phyloP scores from a whole-genome alignment of 75 land plant species.

The Azolla pinnata region DNA sequence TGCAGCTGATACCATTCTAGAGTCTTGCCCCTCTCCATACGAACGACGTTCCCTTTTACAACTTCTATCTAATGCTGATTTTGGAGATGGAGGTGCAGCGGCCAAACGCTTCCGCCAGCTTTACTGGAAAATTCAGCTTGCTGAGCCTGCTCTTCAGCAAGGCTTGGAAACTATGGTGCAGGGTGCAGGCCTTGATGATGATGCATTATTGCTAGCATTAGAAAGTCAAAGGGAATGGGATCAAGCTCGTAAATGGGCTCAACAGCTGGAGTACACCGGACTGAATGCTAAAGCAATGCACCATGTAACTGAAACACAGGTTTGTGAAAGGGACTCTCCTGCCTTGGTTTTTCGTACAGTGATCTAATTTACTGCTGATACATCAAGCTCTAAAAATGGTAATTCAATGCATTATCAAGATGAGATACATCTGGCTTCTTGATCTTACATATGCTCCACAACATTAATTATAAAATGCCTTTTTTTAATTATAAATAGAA shows the following conservation, averaged over 20 bases:
- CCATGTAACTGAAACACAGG: conserved; percentile 96
- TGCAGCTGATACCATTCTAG: conserved; percentile 81
- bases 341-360: no score
- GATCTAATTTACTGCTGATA: no score
- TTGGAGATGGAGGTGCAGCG: conserved; percentile 92
- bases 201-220: conserved; percentile 55
- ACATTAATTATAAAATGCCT: no score
- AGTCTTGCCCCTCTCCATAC: conserved; percentile 84
- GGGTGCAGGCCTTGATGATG: conserved; percentile 54
- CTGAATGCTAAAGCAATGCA: conserved; percentile 60
- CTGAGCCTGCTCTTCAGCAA: conserved; percentile 67
- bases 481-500: no score
- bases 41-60: conserved; percentile 78
- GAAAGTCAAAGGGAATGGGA: conserved; percentile 87
- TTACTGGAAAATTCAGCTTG: conserved; percentile 87
- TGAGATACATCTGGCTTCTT: no score
- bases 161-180: conserved; percentile 37
- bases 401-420: no score
- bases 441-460: no score
- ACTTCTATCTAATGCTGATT: conserved; percentile 86
- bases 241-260: conserved; percentile 91
- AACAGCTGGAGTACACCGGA: conserved; percentile 67
- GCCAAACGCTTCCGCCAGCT: conserved; percentile 49
- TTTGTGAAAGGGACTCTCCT: no score
- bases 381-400: no score